Evolutionary conservation across 2,329 filamentous ascomycete genomes (phyloP), one percentile per base, ranked within the genome.

Genomic region (Fusarium nygamai): DNA sequence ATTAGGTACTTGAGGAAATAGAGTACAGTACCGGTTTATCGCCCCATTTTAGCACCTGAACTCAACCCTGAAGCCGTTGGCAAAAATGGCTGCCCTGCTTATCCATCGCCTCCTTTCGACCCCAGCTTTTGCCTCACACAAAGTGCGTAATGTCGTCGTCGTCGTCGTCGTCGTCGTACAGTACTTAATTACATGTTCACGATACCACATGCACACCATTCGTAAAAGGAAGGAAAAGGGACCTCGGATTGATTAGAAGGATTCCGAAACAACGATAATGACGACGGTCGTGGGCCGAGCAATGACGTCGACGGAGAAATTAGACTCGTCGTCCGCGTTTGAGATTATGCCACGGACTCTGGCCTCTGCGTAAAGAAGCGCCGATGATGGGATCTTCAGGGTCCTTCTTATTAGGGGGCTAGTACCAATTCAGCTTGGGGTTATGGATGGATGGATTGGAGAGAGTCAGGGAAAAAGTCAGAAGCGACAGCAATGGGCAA

Each of bases 381-480:
- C 74, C 66, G 69, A 51, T 46, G 72, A 75, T 71, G 69, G 46
- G 61, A 77, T 77, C 75, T 77, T 78, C 75, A 77, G 75, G 75
- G 75, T 77, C 75, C 75, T 77, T 38, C 75, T 76, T 63, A 64
- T 74, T 53, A 56, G 57, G 60, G 73, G 43, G 56, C 65, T 68
- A 65, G 67, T 64, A 70, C 67, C 39, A 54, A 70, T 54, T 41
- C 29, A 59, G 66, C 51, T 70, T 69, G 47, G 66, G 60, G 53
- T 46, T n/a, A 31, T 67, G 50, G 46, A 29, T 17, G 41, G 16
- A 44, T 48, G 27, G 44, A 22, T 43, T 44, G 31, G n/a, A 36
- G 29, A 44, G 24, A 31, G 54, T n/a, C 29, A 46, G 51, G 33
- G 39, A 50, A 50, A 50, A 31, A 46, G 36, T 51, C 50, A 51